Evolutionary conservation across 1,284 basidiomycete genomes (phyloP).

Genomic region (Kalmanozyma brasiliensis): DNA sequence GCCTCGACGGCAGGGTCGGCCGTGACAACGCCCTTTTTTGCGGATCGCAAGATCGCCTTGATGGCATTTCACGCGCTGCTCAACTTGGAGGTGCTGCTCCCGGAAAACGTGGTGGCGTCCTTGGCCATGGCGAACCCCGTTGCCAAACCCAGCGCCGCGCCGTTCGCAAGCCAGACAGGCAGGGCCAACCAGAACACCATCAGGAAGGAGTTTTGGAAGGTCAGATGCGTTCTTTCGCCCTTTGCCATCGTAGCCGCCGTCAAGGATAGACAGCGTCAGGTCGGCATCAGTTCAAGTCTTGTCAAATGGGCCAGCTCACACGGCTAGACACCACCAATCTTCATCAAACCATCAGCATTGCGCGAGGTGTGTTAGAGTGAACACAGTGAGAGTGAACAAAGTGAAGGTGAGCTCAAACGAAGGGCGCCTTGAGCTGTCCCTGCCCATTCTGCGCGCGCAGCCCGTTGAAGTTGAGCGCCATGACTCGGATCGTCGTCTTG

Average conservation of each 20-base stretch:
- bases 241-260: slow-evolving; percentile 16
- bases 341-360: too few species aligned
- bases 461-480: slow-evolving; percentile 35
- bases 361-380: too few species aligned
- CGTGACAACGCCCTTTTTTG: slow-evolving; percentile 22
- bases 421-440: slow-evolving; percentile 19
- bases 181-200: slow-evolving; percentile 36
- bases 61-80: slow-evolving; percentile 41
- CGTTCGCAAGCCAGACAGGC: slow-evolving; percentile 7
- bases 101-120: slow-evolving; percentile 20
- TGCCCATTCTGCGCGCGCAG: slow-evolving; percentile 13
- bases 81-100: slow-evolving; percentile 30
- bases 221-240: slow-evolving; percentile 23
- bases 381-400: too few species aligned
- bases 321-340: slow-evolving; percentile 6
- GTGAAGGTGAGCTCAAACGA: slow-evolving; percentile 2
- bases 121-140: slow-evolving; percentile 36
- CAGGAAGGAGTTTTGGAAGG: slow-evolving; percentile 45
- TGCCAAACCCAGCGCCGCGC: slow-evolving; percentile 20
- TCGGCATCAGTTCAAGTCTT: slow-evolving; percentile 21
- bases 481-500: slow-evolving; percentile 39
- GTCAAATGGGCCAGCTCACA: slow-evolving; percentile 46
- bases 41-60: slow-evolving; percentile 36
- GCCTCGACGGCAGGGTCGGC: slow-evolving; percentile 17
- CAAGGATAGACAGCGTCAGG: slow-evolving; percentile 24